These are phyloP conservation scores for Boletus tylopilopsis DNA, from an alignment of 768 basidiomycete species.

Conservation along the genomic window DNA sequence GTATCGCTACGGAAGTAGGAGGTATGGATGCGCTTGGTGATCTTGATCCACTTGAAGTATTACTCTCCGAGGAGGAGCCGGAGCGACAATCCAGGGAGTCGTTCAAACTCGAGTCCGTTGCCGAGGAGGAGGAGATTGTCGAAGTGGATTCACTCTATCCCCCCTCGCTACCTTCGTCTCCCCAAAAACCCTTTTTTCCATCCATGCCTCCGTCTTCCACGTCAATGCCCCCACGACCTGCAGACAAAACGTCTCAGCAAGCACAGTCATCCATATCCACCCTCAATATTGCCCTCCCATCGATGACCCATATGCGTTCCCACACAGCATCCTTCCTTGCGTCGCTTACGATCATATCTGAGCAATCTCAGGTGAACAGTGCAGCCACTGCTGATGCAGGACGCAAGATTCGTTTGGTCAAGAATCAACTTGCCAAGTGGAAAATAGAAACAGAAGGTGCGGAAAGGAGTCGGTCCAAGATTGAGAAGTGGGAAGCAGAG, in stretches of 20 bases:
- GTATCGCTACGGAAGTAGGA: conserved; percentile 73
- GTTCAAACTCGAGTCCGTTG: conserved; percentile 32
- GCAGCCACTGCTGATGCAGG: conserved; percentile 84
- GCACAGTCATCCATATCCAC: conserved; percentile 29
- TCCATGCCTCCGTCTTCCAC: conserved; percentile 52
- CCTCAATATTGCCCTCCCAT: conserved; percentile 43
- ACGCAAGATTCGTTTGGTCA: conserved; percentile 79
- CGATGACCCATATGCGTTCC: conserved; percentile 67
- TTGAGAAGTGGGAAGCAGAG: conserved; percentile 79
- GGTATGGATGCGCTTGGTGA: conserved; percentile 69
- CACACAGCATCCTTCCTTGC: conserved; percentile 72
- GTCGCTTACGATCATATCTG: conserved; percentile 74
- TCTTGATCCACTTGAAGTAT: conserved; percentile 60
- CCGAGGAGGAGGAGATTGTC: conserved; percentile 38
- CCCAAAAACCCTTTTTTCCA: conserved; percentile 57
- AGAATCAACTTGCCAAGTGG: conserved; percentile 80
- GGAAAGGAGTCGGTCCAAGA: conserved; percentile 69
- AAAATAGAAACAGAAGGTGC: conserved; percentile 81
- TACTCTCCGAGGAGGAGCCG: conserved; percentile 27
- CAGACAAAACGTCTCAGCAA: conserved; percentile 16
- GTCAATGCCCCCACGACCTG: conserved; percentile 32
- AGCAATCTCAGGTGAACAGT: conserved; percentile 85
- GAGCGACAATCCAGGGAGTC: conserved; percentile 27
- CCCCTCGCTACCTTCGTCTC: conserved; percentile 39
- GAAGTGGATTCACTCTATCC: conserved; percentile 43